Evolutionary conservation across 768 basidiomycete genomes (phyloP), one percentile per base, ranked within the genome.

Genomic region (Suillus brevipes): DNA sequence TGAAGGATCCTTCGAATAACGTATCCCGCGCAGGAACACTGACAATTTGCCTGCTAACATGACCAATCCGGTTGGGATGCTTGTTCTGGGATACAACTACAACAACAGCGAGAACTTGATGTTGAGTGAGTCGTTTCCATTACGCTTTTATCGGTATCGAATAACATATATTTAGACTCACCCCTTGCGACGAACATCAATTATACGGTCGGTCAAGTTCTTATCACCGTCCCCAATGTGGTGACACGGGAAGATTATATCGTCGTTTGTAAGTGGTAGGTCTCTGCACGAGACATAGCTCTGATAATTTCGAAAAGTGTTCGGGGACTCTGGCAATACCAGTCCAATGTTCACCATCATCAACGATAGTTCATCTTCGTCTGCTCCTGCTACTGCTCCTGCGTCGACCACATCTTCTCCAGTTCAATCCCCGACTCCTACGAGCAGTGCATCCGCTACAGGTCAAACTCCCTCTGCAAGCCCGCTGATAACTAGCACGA

Each of bases 291-390:
- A 65, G 28, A 4, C 36, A 69, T 31, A 71, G 5, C 52, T 20
- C 18, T 58, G 20, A 42, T 36, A 5, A 10, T 47, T 34, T 61
- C 38, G 10, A 6, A 12, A 53, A 79, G 78, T 80, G 55, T 75
- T 80, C 7, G 79, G 79, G 9, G 80, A 80, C 64, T 82, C 81
- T 50, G 79, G 79, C 47, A 80, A 80, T 45, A 74, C 79, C 9
- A 80, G 79, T 58, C 80, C 78, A 18, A 28, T 74, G 57, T 81
- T 80, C 45, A 79, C 79, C 64, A 80, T 80, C 49, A 75, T 84
- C 68, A 84, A 97, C 43, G 93, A 93, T 68, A 73, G 77, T 34
- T 79, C 61, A 23, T 38, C 68, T 57, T 87, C 86, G 16, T 77
- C 78, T 1, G 78, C 78, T 28, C 31, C 31, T 31, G 78, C 78